Percentiles rank a stretch among this genome's conserved stretches.
Evolutionary conservation across 345 rosid genomes (phyloP).

Genomic region (Lumnitzera racemosa): DNA sequence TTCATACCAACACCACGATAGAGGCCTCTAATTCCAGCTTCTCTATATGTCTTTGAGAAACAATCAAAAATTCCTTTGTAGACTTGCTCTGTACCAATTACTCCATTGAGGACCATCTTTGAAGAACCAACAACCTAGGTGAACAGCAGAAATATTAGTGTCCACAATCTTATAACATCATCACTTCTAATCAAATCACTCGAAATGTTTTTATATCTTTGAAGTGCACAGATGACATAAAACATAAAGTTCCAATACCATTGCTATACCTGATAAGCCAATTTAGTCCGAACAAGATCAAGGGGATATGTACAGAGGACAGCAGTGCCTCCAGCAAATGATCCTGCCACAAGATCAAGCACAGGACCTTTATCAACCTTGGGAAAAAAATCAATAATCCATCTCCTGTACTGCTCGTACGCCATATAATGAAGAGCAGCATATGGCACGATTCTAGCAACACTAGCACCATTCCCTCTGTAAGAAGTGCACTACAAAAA

Average conservation of each 20-base stretch:
- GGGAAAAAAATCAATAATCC: conserved; percentile 63
- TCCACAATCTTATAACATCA: neutral
- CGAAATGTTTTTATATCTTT: no score
- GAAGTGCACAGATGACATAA: neutral
- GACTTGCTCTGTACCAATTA: conserved; percentile 30
- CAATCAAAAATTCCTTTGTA: conserved; percentile 79
- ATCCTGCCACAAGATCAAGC: conserved; percentile 91
- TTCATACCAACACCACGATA: conserved; percentile 90
- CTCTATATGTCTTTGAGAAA: conserved; percentile 63
- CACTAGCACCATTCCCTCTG: conserved; percentile 94
- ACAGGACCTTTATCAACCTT: conserved; percentile 66
- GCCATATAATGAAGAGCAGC: conserved; percentile 97
- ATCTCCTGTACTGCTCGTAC: conserved; percentile 85
- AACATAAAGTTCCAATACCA: neutral
- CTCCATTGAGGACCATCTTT: conserved; percentile 28
- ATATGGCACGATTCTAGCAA: conserved; percentile 87
- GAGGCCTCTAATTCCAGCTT: conserved; percentile 71
- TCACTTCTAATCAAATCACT: no score
- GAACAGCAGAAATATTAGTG: conserved; percentile 11
- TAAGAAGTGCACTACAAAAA: conserved; percentile 7
- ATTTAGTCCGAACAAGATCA: conserved; percentile 77
- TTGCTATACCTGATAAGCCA: conserved; percentile 77
- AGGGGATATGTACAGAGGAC: conserved; percentile 91
- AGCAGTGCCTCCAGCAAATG: conserved; percentile 89
- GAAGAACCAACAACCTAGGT: conserved; percentile 62